These are phyloP conservation scores for Mortierella hygrophila DNA, from an alignment of 192 early-diverging fungal genomes.

Conservation along the genomic window DNA sequence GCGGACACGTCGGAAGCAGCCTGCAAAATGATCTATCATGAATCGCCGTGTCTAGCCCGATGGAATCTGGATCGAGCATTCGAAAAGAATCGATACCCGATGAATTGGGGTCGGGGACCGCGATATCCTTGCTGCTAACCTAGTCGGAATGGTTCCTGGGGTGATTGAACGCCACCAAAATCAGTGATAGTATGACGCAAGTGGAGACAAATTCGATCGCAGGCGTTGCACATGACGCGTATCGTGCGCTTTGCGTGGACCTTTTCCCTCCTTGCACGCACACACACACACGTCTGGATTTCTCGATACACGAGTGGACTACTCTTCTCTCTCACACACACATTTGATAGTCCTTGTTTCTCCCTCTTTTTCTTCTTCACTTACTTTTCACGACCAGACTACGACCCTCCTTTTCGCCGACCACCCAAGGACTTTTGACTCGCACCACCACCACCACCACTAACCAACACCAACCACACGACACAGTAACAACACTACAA, in stretches of 20 bases:
- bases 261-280: background rate
- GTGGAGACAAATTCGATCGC: background rate
- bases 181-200: background rate
- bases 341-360: background rate
- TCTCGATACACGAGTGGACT: background rate
- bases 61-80: too few relatives aligned
- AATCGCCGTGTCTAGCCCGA: too few relatives aligned
- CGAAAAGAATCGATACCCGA: too few relatives aligned
- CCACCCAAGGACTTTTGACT: background rate
- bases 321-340: background rate
- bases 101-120: too few relatives aligned
- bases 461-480: too few relatives aligned
- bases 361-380: background rate
- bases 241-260: slow-evolving; percentile 11
- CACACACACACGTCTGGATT: background rate
- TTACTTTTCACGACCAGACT: background rate
- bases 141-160: too few relatives aligned
- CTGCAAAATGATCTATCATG: too few relatives aligned
- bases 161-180: background rate
- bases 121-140: too few relatives aligned
- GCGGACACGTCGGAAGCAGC: too few relatives aligned
- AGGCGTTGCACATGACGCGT: slow-evolving; percentile 20
- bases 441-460: background rate
- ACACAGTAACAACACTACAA: background rate
- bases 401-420: background rate